Base-by-base conservation (phyloP, 1,284 basidiomycete species). In the Leccinum solheimii region DNA sequence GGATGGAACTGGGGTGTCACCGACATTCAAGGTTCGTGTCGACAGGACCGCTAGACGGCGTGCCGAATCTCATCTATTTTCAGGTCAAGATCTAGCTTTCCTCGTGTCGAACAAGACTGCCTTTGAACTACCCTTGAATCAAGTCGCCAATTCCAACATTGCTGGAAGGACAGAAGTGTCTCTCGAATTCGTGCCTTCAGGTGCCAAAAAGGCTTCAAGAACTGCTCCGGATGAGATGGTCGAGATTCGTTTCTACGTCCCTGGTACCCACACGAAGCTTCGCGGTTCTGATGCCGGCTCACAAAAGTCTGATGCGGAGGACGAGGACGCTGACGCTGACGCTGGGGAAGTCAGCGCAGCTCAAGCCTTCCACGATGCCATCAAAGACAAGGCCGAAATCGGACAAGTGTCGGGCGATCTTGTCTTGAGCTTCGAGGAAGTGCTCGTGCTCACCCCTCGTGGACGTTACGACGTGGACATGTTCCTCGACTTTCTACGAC, bases 1-100 rank as follows among this genome's bases (percentile, higher is more conserved):
- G 97, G 97, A 1, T 99, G 95, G 95, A 99, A 99, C 75, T 99
- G 97, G 97, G 97, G 97, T 16, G 86, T 91, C 45, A 93, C 93
- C 3, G 94, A 97, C 71, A 95, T 99, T 67, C 92, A 94, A 83
- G 92, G 95, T 93, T 66, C 65, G 84, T 55, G 21, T 74, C 34
- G 13, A 19, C 50, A 26, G 14, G 40, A 23, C 58, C 51, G 19
- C 56, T 54, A 54, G 36, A 59, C 52, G 49, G 23, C 9, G 27
- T 52, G 45, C 55, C 13, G 5, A 9, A 58, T 40, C 63, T 64
- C 32, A 67, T 56, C 34, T 52, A 21, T 19, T 30, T 49, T 58
- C 52, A 97, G 95, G 92, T 58, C 86, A 91, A 74, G 94, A 98
- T 62, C 82, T 98, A 36, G 91, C 89, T 5, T 99, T 99, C 77